A percentile compares a stretch with the other conserved stretches of the same genome.
These are phyloP conservation scores for Neopestalotiopsis clavispora DNA, from an alignment of 2,329 filamentous ascomycete genomes.

Conservation along the genomic window DNA sequence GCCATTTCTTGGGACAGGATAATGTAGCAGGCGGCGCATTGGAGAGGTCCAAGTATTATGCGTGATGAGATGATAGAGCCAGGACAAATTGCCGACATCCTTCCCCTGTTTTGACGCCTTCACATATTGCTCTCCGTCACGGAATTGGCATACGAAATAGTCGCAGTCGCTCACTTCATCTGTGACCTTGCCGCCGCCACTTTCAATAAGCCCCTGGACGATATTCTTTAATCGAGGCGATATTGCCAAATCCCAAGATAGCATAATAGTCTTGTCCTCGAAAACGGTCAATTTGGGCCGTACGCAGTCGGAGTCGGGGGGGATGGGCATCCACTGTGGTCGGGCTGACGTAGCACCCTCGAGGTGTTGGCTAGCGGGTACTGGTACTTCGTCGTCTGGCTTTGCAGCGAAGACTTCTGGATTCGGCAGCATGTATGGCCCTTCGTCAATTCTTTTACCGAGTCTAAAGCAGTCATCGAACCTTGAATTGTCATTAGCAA, in stretches of 20 bases:
- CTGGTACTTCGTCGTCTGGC: constrained; percentile 59
- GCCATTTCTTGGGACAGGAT: constrained; percentile 78
- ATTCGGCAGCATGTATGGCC: constrained; percentile 83
- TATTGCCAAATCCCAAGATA: constrained; percentile 77
- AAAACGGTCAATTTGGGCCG: constrained; percentile 74
- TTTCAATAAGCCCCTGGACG: constrained; percentile 71
- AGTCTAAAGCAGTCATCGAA: constrained; percentile 97
- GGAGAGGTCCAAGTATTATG: constrained; percentile 90
- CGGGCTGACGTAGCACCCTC: constrained; percentile 66
- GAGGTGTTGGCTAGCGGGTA: constrained; percentile 64
- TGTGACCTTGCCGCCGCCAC: constrained; percentile 74
- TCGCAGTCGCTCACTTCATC: constrained; percentile 71
- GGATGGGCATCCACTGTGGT: constrained; percentile 49
- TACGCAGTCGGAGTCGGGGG: constrained; percentile 41
- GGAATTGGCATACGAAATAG: constrained; percentile 86
- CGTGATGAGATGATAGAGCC: constrained; percentile 92
- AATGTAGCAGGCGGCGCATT: constrained; percentile 82
- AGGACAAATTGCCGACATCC: constrained; percentile 88
- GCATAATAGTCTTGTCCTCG: constrained; percentile 74
- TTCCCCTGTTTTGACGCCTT: constrained; percentile 77
- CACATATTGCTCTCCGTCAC: constrained; percentile 80
- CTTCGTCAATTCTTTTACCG: constrained; percentile 87
- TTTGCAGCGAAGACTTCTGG: constrained; percentile 76
- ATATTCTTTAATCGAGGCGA: constrained; percentile 68
- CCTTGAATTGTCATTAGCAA: constrained; percentile 52